Conservation (phyloP, 805 yeast genomes). For the Metschnikowia lochheadii region DNA sequence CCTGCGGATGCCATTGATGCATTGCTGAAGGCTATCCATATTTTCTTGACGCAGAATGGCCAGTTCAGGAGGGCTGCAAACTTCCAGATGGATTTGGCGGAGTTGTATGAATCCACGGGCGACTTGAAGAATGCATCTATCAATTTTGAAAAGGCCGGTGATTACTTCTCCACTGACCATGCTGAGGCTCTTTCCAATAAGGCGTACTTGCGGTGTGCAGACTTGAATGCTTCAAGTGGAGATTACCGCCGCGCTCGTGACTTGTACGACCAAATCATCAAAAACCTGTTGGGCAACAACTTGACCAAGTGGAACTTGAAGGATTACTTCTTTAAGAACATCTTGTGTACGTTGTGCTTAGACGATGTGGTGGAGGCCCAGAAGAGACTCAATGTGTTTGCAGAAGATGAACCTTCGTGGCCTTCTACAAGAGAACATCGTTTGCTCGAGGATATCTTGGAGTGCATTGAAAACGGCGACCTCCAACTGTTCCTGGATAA, state of each 20-base stretch:
- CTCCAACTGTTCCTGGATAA: slow-evolving; percentile 68
- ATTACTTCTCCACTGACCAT: slow-evolving; percentile 90
- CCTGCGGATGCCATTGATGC: slow-evolving; percentile 76
- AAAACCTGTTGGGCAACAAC: slow-evolving; percentile 67
- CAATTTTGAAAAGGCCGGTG: slow-evolving; percentile 83
- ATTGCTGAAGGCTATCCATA: slow-evolving; percentile 69
- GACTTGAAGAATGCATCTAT: slow-evolving; percentile 67
- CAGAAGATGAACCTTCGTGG: slow-evolving; percentile 72
- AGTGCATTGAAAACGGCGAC: slow-evolving; percentile 77
- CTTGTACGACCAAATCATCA: slow-evolving; percentile 73
- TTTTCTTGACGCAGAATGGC: slow-evolving; percentile 79
- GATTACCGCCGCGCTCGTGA: slow-evolving; percentile 72
- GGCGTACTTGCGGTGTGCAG: slow-evolving; percentile 86
- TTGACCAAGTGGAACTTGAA: slow-evolving; percentile 88
- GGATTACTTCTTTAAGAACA: slow-evolving; percentile 83
- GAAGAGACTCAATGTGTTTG: slow-evolving; percentile 60
- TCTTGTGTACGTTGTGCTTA: slow-evolving; percentile 76
- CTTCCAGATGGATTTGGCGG: slow-evolving; percentile 87
- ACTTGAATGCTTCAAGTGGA: slow-evolving; percentile 66
- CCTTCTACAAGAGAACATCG: slow-evolving; percentile 71
- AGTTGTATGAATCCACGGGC: slow-evolving; percentile 68
- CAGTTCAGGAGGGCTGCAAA: slow-evolving; percentile 96
- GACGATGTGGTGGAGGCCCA: slow-evolving; percentile 85
- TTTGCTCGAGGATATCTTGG: slow-evolving; percentile 61
- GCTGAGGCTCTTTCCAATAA: slow-evolving; percentile 89